phyloP scores from a whole-genome alignment of 1,284 basidiomycete species.

The Inonotus obliquus region DNA sequence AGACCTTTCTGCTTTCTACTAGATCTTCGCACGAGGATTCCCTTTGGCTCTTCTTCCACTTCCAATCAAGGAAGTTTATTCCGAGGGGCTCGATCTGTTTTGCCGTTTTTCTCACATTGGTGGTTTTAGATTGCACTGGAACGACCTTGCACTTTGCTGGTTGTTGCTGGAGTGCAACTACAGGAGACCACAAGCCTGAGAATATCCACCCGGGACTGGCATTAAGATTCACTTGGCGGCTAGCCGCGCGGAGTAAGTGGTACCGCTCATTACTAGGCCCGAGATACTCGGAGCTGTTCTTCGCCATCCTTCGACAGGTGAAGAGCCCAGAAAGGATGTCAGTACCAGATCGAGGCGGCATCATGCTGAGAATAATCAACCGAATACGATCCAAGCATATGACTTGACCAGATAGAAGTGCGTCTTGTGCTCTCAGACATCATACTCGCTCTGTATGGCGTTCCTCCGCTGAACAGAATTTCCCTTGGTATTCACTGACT shows the following conservation, averaged over 20 bases:
- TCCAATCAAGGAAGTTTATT: not conserved
- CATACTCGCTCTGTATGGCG: no score
- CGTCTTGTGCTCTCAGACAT: no score
- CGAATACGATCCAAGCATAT: no score
- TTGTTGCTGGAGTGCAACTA: no score
- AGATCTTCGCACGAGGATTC: not conserved
- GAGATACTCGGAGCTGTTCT: not conserved
- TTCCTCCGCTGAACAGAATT: no score
- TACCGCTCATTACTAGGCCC: not conserved
- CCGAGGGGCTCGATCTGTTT: not conserved
- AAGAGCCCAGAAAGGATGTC: not conserved
- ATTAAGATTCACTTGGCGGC: not conserved
- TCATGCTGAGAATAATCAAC: no score
- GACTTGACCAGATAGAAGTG: no score
- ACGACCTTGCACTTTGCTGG: not conserved
- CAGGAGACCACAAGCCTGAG: not conserved
- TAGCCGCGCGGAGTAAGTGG: not conserved
- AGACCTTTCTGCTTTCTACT: not conserved
- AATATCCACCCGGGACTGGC: not conserved
- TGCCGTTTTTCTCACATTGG: not conserved
- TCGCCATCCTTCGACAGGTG: not conserved
- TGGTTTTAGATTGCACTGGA: not conserved
- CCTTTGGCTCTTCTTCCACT: not conserved
- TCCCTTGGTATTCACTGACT: no score
- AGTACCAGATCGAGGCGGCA: no score